These are phyloP conservation scores for Hymenoscyphus salicellus DNA, from an alignment of 2,329 filamentous ascomycete genomes.

Conservation along the genomic window DNA sequence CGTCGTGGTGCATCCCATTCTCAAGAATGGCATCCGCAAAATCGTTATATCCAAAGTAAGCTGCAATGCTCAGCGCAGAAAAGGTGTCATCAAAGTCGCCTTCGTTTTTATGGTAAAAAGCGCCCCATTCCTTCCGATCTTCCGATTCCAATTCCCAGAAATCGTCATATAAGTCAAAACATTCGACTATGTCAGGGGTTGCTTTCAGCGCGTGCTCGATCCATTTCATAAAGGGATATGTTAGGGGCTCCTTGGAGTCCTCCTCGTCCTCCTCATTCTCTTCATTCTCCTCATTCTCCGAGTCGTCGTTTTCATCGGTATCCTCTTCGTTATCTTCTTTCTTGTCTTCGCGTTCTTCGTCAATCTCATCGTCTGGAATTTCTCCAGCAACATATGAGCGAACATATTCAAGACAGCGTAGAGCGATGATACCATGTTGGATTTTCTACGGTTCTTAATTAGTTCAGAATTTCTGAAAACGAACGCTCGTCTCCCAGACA, in stretches of 20 bases:
- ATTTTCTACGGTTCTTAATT: not conserved
- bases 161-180: constrained; percentile 3
- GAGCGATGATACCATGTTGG: constrained; percentile 4
- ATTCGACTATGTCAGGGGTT: constrained; percentile 7
- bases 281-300: not conserved
- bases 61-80: not conserved
- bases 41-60: constrained; percentile 7
- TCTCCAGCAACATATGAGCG: not conserved
- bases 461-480: not conserved
- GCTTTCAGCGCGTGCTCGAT: constrained; percentile 7
- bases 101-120: not conserved
- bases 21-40: not conserved
- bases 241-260: not conserved
- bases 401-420: constrained; percentile 8
- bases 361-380: not conserved
- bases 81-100: constrained; percentile 3
- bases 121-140: not conserved
- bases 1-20: not conserved
- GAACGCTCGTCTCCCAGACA: not conserved
- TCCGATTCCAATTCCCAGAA: constrained; percentile 1
- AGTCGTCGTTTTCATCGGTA: not conserved
- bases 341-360: not conserved
- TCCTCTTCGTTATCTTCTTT: not conserved
- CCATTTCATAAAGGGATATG: constrained; percentile 6
- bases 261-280: not conserved